Evolutionary conservation across 2,329 filamentous ascomycete genomes (phyloP).

Genomic region (Colletotrichum chlorophyti): DNA sequence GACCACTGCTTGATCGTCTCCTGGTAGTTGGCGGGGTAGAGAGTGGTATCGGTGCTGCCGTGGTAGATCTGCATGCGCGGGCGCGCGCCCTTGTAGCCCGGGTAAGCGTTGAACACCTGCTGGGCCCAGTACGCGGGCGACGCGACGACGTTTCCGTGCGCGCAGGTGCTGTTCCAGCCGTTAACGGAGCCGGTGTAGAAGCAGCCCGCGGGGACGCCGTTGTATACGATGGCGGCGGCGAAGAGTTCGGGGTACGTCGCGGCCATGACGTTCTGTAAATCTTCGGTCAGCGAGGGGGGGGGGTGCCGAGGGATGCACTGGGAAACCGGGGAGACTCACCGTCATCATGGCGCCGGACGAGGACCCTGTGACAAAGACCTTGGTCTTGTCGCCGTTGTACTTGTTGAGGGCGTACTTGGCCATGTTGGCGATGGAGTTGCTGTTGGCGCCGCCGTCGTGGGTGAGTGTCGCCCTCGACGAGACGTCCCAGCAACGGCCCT

Average conservation of each 20-base stretch:
- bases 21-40: slow-evolving; percentile 60
- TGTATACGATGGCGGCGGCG: slow-evolving; percentile 56
- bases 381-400: slow-evolving; percentile 54
- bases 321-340: too few species aligned
- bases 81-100: slow-evolving; percentile 53
- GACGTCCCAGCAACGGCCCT: slow-evolving; percentile 65
- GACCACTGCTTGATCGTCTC: slow-evolving; percentile 66
- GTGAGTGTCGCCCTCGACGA: slow-evolving; percentile 56
- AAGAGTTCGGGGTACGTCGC: slow-evolving; percentile 63
- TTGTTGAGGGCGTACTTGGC: slow-evolving; percentile 54
- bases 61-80: slow-evolving; percentile 68
- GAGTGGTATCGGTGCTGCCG: slow-evolving; percentile 55
- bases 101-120: slow-evolving; percentile 53
- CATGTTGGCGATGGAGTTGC: slow-evolving; percentile 60
- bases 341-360: slow-evolving; percentile 30
- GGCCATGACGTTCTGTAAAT: slow-evolving; percentile 49
- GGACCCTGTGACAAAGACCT: slow-evolving; percentile 55
- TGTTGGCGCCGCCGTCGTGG: slow-evolving; percentile 58
- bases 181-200: slow-evolving; percentile 51
- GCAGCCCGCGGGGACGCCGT: slow-evolving; percentile 63
- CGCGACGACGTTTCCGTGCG: slow-evolving; percentile 53
- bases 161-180: slow-evolving; percentile 62
- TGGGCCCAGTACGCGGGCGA: slow-evolving; percentile 49
- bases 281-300: background rate
- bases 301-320: too few species aligned